Conservation (phyloP, 164 flowering plant genomes). For the Umbellularia californica region DNA sequence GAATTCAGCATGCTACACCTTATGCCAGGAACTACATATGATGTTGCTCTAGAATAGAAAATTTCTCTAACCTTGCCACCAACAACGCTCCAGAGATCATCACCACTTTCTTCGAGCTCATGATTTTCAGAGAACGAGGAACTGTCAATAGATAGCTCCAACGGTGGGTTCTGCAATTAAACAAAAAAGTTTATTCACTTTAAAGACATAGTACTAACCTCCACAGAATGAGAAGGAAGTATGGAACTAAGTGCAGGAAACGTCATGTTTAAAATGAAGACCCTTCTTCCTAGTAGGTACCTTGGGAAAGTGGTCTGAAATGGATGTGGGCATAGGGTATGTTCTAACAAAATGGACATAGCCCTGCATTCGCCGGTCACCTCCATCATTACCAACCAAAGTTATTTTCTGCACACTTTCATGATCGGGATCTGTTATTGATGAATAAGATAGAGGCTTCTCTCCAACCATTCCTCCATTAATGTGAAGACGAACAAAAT, state of each 20-base stretch:
- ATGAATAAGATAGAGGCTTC: conserved; percentile 34
- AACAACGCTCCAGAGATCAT: conserved; percentile 83
- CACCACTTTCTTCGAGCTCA: conserved; percentile 65
- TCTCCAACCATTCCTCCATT: conserved; percentile 65
- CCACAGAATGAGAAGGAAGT: neutral
- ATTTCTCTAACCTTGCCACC: conserved; percentile 74
- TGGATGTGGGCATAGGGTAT: conserved; percentile 28
- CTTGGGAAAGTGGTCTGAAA: conserved; percentile 49
- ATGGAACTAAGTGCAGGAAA: neutral
- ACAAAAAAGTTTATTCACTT: neutral
- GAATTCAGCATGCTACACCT: neutral
- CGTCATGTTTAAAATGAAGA: neutral
- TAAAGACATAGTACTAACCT: neutral
- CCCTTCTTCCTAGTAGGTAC: conserved; percentile 21
- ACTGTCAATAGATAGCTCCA: conserved; percentile 50
- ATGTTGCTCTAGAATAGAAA: conserved; percentile 5
- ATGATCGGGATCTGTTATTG: conserved; percentile 18
- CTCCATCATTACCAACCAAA: conserved; percentile 34
- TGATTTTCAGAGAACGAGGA: conserved; percentile 47
- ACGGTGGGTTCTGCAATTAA: conserved; percentile 63
- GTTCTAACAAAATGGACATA: conserved; percentile 47
- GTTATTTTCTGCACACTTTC: conserved; percentile 24
- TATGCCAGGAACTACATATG: neutral
- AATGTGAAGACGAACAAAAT: conserved; percentile 47
- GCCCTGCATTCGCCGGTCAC: conserved; percentile 34